These are phyloP conservation scores for Trichomonas vaginalis DNA, from an alignment of 208 protist species.

Conservation along the genomic window DNA sequence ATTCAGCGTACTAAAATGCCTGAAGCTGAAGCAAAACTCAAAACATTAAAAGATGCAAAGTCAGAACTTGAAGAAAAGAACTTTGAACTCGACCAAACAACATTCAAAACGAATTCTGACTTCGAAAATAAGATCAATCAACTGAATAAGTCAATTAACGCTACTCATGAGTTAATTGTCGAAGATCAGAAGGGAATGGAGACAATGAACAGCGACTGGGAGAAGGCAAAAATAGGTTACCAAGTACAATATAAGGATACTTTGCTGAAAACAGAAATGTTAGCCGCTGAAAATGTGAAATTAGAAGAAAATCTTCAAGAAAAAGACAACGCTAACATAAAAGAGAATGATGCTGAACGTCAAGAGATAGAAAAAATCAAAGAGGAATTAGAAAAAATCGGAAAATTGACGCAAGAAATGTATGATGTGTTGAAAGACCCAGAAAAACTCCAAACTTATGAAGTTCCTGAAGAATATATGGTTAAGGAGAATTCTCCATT, in stretches of 20 bases:
- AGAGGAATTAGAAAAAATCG: not conserved
- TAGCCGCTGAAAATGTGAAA: not conserved
- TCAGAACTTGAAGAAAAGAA: not conserved
- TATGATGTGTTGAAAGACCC: not conserved
- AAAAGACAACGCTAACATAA: not conserved
- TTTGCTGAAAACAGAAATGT: not conserved
- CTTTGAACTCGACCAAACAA: not conserved
- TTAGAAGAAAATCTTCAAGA: not conserved
- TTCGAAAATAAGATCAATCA: not conserved
- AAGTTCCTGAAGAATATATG: not conserved
- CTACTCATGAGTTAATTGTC: not conserved
- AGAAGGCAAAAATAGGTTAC: not conserved
- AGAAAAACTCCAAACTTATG: not conserved
- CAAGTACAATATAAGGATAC: not conserved
- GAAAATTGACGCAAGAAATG: not conserved
- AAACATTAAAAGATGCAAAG: not conserved
- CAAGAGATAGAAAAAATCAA: not conserved
- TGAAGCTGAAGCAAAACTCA: not conserved
- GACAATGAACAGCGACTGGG: not conserved
- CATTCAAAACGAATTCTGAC: not conserved
- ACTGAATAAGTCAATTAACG: not conserved
- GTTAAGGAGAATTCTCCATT: not conserved
- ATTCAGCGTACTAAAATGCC: constrained; percentile 15
- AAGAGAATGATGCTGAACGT: not conserved
- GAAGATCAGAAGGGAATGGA: not conserved